Percentiles rank a stretch among this genome's conserved stretches.
phyloP scores from a whole-genome alignment of 805 yeast species.

The Cyberlindnera veronae region DNA sequence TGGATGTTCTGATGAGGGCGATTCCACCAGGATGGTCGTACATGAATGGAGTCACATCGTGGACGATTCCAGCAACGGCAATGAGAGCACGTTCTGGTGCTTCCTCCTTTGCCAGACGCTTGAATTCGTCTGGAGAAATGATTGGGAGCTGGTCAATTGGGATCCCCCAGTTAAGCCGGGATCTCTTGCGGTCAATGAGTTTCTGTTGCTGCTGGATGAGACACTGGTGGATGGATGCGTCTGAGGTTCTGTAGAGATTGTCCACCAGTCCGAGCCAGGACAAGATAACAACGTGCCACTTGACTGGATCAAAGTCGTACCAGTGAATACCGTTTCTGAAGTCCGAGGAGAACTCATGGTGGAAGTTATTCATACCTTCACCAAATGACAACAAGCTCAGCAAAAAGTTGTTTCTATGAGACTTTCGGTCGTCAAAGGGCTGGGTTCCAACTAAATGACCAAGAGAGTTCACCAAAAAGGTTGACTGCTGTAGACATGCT shows the following conservation, averaged over 20 bases:
- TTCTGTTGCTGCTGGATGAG: constrained; percentile 80
- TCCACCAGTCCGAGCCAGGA: constrained; percentile 56
- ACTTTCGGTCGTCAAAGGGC: constrained; percentile 69
- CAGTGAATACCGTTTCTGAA: constrained; percentile 70
- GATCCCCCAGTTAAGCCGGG: constrained; percentile 88
- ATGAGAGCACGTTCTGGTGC: constrained; percentile 60
- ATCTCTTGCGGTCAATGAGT: constrained; percentile 69
- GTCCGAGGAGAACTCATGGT: constrained; percentile 93
- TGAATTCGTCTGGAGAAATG: constrained; percentile 51
- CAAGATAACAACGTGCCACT: constrained; percentile 55
- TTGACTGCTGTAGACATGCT: constrained; percentile 72
- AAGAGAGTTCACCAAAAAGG: constrained; percentile 73
- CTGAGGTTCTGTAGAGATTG: constrained; percentile 45
- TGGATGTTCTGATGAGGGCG: constrained; percentile 70
- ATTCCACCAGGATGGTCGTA: constrained; percentile 94
- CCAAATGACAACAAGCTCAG: constrained; percentile 73
- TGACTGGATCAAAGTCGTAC: constrained; percentile 85
- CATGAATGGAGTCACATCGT: constrained; percentile 88
- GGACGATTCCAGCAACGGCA: constrained; percentile 86
- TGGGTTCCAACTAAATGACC: constrained; percentile 78
- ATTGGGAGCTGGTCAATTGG: constrained; percentile 86
- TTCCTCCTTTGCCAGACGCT: constrained; percentile 34
- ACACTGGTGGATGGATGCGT: constrained; percentile 57
- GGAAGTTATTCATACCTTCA: constrained; percentile 90
- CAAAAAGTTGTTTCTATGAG: constrained; percentile 66